Conservation (phyloP, 306 rosid species). For the Corylus americana region DNA sequence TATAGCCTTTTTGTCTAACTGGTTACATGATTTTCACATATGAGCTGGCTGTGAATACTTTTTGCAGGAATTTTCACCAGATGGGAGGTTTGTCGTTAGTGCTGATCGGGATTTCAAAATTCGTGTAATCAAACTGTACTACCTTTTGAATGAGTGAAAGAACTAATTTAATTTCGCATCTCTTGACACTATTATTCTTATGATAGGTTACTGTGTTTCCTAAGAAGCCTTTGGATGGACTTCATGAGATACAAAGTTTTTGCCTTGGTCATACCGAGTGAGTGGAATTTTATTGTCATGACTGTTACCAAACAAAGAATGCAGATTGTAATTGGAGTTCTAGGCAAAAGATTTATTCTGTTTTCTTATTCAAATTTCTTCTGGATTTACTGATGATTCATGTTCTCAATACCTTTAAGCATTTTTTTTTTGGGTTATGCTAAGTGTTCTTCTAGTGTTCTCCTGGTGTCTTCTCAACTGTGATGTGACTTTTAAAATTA, state of each 20-base stretch:
- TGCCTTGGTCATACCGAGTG: conserved; percentile 96
- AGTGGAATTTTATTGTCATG: conserved; percentile 30
- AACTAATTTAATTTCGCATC: not conserved
- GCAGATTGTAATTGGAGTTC: not conserved
- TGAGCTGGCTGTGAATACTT: conserved; percentile 1
- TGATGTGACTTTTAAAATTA: no score
- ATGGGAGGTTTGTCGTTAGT: conserved; percentile 68
- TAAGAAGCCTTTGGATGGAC: conserved; percentile 66
- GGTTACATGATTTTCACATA: conserved; percentile 13
- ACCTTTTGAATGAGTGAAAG: conserved; percentile 6
- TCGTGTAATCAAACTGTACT: conserved; percentile 53
- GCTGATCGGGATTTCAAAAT: conserved; percentile 95
- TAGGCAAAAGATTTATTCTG: not conserved
- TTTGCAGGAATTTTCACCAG: conserved; percentile 80
- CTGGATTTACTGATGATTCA: conserved; percentile 13
- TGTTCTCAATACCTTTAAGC: not conserved
- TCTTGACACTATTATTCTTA: conserved; percentile 10
- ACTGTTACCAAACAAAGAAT: not conserved
- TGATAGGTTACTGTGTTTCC: conserved; percentile 76
- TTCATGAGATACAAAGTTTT: conserved; percentile 85
- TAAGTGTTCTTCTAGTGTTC: no score
- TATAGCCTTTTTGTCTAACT: not conserved
- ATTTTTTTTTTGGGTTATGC: no score
- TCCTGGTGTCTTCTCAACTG: no score
- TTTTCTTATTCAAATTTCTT: not conserved